A percentile compares a stretch with the other conserved stretches of the same genome.
Conservation (phyloP, 1,139 yeast species). For the Sporopachydermia cereana region DNA sequence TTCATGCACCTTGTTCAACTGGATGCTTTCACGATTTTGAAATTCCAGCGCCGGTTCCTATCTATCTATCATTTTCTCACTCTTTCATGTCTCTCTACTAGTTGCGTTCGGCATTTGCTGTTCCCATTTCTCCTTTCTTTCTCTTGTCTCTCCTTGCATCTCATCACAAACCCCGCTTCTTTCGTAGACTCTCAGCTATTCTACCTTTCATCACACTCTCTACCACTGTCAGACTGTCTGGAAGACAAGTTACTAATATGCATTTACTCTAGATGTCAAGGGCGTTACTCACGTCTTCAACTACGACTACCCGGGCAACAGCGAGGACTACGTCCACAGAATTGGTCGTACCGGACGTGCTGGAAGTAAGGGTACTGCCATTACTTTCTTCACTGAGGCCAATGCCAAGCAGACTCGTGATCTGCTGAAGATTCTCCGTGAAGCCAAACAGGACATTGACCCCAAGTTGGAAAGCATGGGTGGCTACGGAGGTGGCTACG, state of each 20-base stretch:
- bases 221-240: too few species aligned
- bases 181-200: slow-evolving; percentile 7
- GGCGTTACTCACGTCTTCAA: slow-evolving; percentile 89
- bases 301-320: slow-evolving; percentile 96
- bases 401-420: slow-evolving; percentile 86
- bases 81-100: too few species aligned
- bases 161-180: slow-evolving; percentile 4
- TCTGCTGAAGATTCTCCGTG: slow-evolving; percentile 80
- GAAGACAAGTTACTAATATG: too few species aligned
- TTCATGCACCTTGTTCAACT: too few species aligned
- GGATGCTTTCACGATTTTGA: too few species aligned
- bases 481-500: slow-evolving; percentile 32
- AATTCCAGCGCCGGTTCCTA: too few species aligned
- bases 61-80: too few species aligned
- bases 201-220: slow-evolving; percentile 25
- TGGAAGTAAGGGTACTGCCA: slow-evolving; percentile 90
- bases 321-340: slow-evolving; percentile 93
- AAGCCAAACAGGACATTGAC: slow-evolving; percentile 83
- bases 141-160: too few species aligned
- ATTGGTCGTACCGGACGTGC: slow-evolving; percentile 99
- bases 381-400: slow-evolving; percentile 84
- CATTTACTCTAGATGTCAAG: slow-evolving; percentile 89
- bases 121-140: too few species aligned
- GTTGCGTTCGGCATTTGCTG: too few species aligned
- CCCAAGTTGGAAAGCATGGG: slow-evolving; percentile 36